phyloP scores from a whole-genome alignment of 2,329 filamentous ascomycete genomes.

The Fusarium siculi region DNA sequence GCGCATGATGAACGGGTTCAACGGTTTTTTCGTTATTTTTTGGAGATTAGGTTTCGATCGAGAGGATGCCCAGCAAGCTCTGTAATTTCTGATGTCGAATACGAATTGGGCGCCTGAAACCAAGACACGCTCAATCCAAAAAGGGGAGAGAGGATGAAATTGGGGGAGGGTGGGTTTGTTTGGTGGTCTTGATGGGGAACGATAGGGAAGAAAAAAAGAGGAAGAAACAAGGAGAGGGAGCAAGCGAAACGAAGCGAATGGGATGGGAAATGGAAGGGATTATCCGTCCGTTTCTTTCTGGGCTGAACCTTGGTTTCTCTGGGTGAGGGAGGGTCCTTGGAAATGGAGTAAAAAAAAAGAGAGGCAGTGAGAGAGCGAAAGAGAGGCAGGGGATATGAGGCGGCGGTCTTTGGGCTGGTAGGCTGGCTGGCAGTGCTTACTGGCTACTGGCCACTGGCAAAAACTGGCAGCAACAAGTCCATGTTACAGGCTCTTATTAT shows the following conservation, averaged over 20 bases:
- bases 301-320: conserved; percentile 25
- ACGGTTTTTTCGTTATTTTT: not conserved
- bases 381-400: conserved; percentile 33
- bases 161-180: not conserved
- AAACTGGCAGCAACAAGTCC: not conserved
- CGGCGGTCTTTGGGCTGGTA: conserved; percentile 29
- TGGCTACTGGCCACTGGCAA: conserved; percentile 18
- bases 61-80: conserved; percentile 41
- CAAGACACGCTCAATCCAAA: conserved; percentile 35
- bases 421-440: conserved; percentile 35
- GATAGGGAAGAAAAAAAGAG: conserved; percentile 7
- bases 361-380: conserved; percentile 13
- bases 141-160: conserved; percentile 9
- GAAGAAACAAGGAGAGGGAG: conserved; percentile 29
- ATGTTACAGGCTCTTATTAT: conserved; percentile 8
- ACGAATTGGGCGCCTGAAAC: conserved; percentile 17
- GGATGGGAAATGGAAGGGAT: conserved; percentile 36
- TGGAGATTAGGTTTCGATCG: conserved; percentile 10
- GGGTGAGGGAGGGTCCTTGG: not conserved
- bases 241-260: conserved; percentile 31
- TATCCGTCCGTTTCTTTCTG: conserved; percentile 31
- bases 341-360: not conserved
- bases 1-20: conserved; percentile 40
- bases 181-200: conserved; percentile 17
- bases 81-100: conserved; percentile 23